Base-by-base conservation (phyloP, 257 asterid species). In the Rubia yunnanensis region DNA sequence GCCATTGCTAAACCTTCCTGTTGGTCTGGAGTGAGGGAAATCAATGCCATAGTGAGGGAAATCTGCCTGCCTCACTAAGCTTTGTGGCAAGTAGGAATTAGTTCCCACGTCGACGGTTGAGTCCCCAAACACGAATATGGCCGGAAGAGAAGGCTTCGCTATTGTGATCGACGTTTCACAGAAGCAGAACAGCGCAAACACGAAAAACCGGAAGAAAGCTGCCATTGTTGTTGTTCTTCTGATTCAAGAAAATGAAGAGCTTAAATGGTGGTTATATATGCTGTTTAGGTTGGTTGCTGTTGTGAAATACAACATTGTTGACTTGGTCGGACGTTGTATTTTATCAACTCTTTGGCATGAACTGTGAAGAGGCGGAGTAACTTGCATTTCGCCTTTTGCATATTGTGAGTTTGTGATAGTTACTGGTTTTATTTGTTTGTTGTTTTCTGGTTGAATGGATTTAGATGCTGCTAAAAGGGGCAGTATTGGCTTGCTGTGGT, bases 41-140 rank as follows among this genome's bases (percentile, higher is more conserved):
- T 86, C 95, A 14, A 88, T 73, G 41, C 95, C 95, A 52, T 88
- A 58, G 38, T 58, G 64, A 23, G 86, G 80, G 57, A 82, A 80
- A 60, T 88, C 73, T 14, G 96, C 90, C 60, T 44, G 5, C 52
- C 77, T 75, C 5, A 60, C 78, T 5, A 3, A 2, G 49, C 75
- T 81, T 11, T 49, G 32, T 0, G 76, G 66, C 64, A 84, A 56
- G 72, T 66, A 76, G 22, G 77, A 69, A 46, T 88, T 86, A 1
- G 95, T 88, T 72, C 96, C 96, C 22, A 86, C 92, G 31, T 88
- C 96, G 0, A 86, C 96, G 6, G 96, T 88, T 4, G 96, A 88
- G 70, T 86, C 90, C 2, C 96, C 96, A 4, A 88, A 71, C 3
- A 86, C 65, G 79, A 84, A 84, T 62, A 84, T 69, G 17, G 91